A percentile compares a stretch with the other conserved stretches of the same genome.
phyloP scores from a whole-genome alignment of 768 basidiomycete genomes.

The Coprinopsis cinerea region DNA sequence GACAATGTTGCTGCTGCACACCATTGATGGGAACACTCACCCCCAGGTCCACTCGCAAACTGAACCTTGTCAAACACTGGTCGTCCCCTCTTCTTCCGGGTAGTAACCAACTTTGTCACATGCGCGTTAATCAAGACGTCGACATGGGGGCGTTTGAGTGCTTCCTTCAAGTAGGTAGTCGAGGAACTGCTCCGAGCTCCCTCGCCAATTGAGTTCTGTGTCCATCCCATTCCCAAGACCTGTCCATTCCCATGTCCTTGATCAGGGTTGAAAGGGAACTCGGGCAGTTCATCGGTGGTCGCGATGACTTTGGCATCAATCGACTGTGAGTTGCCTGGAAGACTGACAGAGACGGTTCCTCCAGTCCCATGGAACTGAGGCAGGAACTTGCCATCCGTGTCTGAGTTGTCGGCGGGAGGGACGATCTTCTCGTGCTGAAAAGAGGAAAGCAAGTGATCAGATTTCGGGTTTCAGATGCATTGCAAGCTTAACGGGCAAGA shows the following conservation, averaged over 20 bases:
- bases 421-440: conserved; percentile 31
- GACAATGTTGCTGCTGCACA: background rate
- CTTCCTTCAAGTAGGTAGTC: conserved; percentile 26
- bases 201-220: conserved; percentile 25
- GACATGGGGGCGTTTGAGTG: conserved; percentile 27
- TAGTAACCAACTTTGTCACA: conserved; percentile 20
- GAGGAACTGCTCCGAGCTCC: conserved; percentile 33
- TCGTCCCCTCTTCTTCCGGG: background rate
- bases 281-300: conserved; percentile 26
- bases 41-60: conserved; percentile 12
- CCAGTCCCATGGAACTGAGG: conserved; percentile 31
- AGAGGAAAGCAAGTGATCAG: background rate
- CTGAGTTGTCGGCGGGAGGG: conserved; percentile 31
- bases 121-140: conserved; percentile 26
- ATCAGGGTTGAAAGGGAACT: conserved; percentile 32
- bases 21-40: background rate
- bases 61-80: conserved; percentile 18
- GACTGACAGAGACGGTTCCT: conserved; percentile 27
- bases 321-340: conserved; percentile 23
- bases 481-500: background rate
- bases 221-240: conserved; percentile 30
- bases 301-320: conserved; percentile 31
- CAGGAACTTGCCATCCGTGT: conserved; percentile 30
- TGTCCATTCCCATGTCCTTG: conserved; percentile 24
- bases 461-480: too few relatives aligned